Evolutionary conservation across 164 flowering plant species (phyloP).

Genomic region (Umbilicus rupestris): DNA sequence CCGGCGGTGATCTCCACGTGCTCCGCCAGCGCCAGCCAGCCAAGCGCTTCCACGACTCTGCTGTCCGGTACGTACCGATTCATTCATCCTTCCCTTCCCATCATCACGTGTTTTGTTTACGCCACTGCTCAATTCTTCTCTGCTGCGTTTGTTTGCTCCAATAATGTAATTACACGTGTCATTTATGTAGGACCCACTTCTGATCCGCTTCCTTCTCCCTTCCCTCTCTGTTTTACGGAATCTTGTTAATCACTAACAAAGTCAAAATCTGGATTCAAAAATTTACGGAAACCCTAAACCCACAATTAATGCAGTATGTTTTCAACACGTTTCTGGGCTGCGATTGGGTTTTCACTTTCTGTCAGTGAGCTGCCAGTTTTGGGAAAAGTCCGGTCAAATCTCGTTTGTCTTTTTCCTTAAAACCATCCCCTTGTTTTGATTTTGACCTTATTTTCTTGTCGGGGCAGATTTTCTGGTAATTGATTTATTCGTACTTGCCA

Average conservation of each 20-base stretch:
- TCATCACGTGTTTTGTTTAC: background rate
- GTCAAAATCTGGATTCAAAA: background rate
- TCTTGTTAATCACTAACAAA: background rate
- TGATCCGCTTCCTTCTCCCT: too few relatives aligned
- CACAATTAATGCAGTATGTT: too few relatives aligned
- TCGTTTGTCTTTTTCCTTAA: background rate
- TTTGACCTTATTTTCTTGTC: background rate
- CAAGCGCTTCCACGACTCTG: constrained; percentile 48
- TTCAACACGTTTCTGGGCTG: background rate
- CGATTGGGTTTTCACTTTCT: background rate
- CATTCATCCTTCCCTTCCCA: background rate
- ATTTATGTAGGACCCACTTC: too few relatives aligned
- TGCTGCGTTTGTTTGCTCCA: too few relatives aligned
- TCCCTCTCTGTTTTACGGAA: too few relatives aligned
- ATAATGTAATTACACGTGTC: too few relatives aligned
- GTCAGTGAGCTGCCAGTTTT: background rate
- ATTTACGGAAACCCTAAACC: background rate
- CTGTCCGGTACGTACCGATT: constrained; percentile 45
- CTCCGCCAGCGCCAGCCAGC: constrained; percentile 60
- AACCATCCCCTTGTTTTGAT: too few relatives aligned
- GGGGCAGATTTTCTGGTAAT: background rate
- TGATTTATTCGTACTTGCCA: background rate
- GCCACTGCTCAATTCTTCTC: too few relatives aligned
- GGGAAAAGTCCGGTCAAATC: background rate
- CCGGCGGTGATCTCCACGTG: constrained; percentile 78